These are phyloP conservation scores for Podila clonocystis DNA, from an alignment of 192 early-diverging fungal genomes.

Conservation along the genomic window DNA sequence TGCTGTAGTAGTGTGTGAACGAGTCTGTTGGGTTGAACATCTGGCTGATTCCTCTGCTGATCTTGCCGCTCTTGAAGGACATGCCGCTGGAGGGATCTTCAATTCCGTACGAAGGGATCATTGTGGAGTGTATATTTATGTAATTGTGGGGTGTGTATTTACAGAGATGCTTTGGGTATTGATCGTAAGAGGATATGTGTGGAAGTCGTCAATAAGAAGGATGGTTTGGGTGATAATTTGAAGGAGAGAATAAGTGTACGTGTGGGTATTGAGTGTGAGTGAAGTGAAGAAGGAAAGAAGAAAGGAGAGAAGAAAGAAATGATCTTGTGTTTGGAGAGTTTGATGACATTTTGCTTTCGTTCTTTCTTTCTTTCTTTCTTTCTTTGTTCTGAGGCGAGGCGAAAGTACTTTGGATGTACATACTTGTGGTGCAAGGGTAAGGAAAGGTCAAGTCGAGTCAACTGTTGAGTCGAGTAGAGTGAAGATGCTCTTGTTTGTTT, in stretches of 20 bases:
- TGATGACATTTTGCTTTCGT: no score
- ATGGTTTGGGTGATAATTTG: background rate
- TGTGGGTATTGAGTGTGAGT: background rate
- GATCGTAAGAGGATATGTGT: background rate
- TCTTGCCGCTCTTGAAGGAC: constrained; percentile 18
- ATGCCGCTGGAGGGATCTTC: background rate
- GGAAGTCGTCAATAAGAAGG: background rate
- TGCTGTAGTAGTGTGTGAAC: constrained; percentile 23
- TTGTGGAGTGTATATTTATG: background rate
- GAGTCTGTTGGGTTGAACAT: constrained; percentile 2
- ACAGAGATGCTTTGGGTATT: no score
- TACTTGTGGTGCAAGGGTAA: no score
- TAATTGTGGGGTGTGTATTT: no score
- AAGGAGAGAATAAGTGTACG: background rate
- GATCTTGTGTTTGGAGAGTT: no score
- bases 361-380: no score
- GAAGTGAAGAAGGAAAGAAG: background rate
- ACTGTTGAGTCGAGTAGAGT: no score
- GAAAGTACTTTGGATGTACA: no score
- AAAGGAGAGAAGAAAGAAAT: background rate
- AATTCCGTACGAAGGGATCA: background rate
- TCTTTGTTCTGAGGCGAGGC: no score
- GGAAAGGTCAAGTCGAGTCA: no score
- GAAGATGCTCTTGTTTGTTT: no score
- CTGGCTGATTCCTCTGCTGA: background rate